phyloP scores from a whole-genome alignment of 805 yeast genomes.

The Middelhovenomyces tepae region DNA sequence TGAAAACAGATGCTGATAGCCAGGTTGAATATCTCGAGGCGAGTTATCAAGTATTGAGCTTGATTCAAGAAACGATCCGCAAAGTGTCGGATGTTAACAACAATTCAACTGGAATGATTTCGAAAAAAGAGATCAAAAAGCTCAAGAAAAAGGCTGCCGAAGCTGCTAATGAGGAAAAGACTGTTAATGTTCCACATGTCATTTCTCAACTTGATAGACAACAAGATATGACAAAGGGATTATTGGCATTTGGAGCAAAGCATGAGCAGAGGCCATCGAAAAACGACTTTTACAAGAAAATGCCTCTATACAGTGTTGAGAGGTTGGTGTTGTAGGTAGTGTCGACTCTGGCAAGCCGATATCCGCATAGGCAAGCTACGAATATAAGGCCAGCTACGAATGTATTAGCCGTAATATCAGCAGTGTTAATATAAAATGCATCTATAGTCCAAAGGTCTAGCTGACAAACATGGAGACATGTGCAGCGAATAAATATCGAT shows the following conservation, averaged over 20 bases:
- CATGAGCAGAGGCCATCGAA: slow-evolving; percentile 10
- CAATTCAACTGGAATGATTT: too few relatives aligned
- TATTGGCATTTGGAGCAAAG: slow-evolving; percentile 12
- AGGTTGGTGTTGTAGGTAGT: slow-evolving; percentile 21
- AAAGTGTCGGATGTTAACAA: slow-evolving; percentile 9
- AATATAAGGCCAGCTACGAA: too few relatives aligned
- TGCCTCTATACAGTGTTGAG: slow-evolving; percentile 28
- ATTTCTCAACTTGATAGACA: slow-evolving; percentile 12
- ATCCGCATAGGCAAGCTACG: too few relatives aligned
- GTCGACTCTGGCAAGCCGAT: too few relatives aligned
- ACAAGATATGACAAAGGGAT: slow-evolving; percentile 10
- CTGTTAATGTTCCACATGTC: slow-evolving; percentile 10
- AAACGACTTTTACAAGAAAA: slow-evolving; percentile 15
- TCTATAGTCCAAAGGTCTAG: too few relatives aligned
- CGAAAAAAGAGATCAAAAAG: slow-evolving; percentile 19
- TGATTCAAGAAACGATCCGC: slow-evolving; percentile 23
- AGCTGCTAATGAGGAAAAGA: slow-evolving; percentile 4
- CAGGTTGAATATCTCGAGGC: slow-evolving; percentile 35
- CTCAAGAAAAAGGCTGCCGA: slow-evolving; percentile 16
- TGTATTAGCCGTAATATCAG: too few relatives aligned
- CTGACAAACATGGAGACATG: too few relatives aligned
- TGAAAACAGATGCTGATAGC: slow-evolving; percentile 36
- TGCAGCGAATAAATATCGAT: too few relatives aligned
- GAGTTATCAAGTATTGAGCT: slow-evolving; percentile 15
- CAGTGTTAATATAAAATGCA: too few relatives aligned